Base-by-base conservation (phyloP, 371 early-diverging fungal genomes). In the Syncephalastrum monosporum region DNA sequence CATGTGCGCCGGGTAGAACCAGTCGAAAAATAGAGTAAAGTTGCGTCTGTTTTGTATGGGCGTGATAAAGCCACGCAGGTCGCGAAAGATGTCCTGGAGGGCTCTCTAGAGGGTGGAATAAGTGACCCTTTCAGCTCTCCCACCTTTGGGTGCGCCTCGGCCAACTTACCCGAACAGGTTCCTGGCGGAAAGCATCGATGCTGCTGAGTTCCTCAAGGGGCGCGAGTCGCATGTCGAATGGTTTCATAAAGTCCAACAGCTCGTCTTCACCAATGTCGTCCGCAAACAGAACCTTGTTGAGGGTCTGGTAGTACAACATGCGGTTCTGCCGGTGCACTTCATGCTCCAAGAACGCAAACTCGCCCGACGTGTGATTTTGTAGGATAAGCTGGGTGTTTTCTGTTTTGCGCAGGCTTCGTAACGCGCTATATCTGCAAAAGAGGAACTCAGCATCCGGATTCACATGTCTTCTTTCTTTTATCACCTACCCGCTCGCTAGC, bases 21-120 rank as follows among this genome's bases (percentile, higher is more conserved):
- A 96, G 38, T 91, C 91, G 61, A 91, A 94, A 64, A 95, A 91
- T 27, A 90, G 33, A 16, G 67, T 61, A 64, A 84, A 95, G 57
- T 84, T 79, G 44, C 75, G 71, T 57, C 83, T 81, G 5, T 70
- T 82, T 53, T 79, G 75, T 19, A 91, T 82, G 14, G 92, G 84
- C 0, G 79, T 66, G 47, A 93, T 77, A 50, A 93, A 87, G 2
- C 94, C 95, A 33, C 89, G 81, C 55, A 95, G 65, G 61, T 95
- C 95, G 17, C 88, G 80, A 59, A 95, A 90, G 10, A 90, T 58
- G 24, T 91, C 90, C n/a, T 82, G 60, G 3, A 85, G 50, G 2
- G 79, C 75, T 49, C 65, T 69, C 68, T 73, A 61, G 5, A 49
- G 4, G 48, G 43, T 17, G 16, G 38, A 17, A 33, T 3, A 21